phyloP scores from a whole-genome alignment of 164 flowering plant species.

The Amborella trichopoda region DNA sequence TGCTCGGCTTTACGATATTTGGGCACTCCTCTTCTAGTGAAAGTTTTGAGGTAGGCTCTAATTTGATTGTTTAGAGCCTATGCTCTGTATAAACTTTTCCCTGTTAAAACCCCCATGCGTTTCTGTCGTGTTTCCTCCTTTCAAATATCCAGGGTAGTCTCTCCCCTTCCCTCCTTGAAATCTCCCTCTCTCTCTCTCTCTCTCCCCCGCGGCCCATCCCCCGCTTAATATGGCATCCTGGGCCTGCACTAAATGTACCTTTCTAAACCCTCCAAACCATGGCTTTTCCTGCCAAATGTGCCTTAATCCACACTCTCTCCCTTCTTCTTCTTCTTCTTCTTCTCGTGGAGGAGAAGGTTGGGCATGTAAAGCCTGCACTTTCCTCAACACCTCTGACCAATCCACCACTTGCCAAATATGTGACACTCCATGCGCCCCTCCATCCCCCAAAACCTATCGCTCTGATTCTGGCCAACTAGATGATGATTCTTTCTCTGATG shows the following conservation, averaged over 20 bases:
- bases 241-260: slow-evolving; percentile 12
- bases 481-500: neutral
- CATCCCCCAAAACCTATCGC: no score
- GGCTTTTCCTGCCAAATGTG: slow-evolving; percentile 8
- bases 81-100: no score
- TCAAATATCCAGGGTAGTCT: no score
- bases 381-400: neutral
- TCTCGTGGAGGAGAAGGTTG: no score
- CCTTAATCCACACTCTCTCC: slow-evolving; percentile 1
- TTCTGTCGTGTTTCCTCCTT: no score
- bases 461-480: no score
- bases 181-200: no score
- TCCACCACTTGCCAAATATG: slow-evolving; percentile 7
- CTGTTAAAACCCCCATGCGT: no score
- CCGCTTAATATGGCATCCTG: neutral
- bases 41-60: no score
- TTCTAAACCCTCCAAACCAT: slow-evolving; percentile 10
- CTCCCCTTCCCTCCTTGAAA: slow-evolving; percentile 16
- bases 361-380: slow-evolving; percentile 14
- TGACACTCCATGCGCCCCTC: neutral
- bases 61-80: no score
- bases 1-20: no score
- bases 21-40: no score
- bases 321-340: slow-evolving; percentile 5
- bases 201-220: neutral